A percentile compares a stretch with the other conserved stretches of the same genome.
phyloP scores from a whole-genome alignment of 108 stramenopile genomes.

The Nitzschia sp. region DNA sequence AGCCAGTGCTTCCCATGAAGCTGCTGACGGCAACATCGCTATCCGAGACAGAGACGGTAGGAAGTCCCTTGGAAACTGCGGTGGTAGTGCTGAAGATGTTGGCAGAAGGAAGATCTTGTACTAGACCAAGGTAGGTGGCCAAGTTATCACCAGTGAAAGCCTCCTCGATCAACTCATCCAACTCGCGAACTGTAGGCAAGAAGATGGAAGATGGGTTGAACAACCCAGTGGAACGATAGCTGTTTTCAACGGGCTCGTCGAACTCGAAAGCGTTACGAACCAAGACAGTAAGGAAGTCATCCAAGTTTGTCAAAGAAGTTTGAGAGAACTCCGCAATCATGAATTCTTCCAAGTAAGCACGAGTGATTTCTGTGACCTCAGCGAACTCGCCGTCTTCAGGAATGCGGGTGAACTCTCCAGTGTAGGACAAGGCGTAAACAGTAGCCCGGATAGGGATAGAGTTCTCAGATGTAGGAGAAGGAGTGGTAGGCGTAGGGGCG shows the following conservation, averaged over 20 bases:
- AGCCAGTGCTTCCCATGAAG: slow-evolving; percentile 25
- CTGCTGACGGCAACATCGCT: not conserved
- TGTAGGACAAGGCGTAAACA: slow-evolving; percentile 26
- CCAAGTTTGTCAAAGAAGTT: slow-evolving; percentile 31
- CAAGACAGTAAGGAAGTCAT: slow-evolving; percentile 36
- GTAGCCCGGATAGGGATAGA: slow-evolving; percentile 27
- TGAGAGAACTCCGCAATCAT: slow-evolving; percentile 21
- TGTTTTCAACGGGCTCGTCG: slow-evolving; percentile 21
- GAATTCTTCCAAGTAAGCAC: slow-evolving; percentile 26
- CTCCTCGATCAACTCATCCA: slow-evolving; percentile 22
- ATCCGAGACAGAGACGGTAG: slow-evolving; percentile 4
- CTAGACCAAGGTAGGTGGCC: slow-evolving; percentile 12
- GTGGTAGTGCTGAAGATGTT: slow-evolving; percentile 32
- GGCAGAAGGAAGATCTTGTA: slow-evolving; percentile 23
- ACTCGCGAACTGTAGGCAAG: slow-evolving; percentile 25
- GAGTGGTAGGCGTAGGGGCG: slow-evolving; percentile 25
- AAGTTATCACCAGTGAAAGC: slow-evolving; percentile 21
- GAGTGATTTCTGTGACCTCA: slow-evolving; percentile 24
- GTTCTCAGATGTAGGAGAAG: slow-evolving; percentile 30
- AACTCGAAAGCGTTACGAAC: slow-evolving; percentile 17
- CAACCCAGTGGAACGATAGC: slow-evolving; percentile 28
- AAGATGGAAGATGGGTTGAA: slow-evolving; percentile 40
- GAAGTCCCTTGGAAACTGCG: slow-evolving; percentile 10
- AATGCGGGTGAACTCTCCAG: slow-evolving; percentile 7
- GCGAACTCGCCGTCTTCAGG: slow-evolving; percentile 21